These are phyloP conservation scores for Chlamydomonas asymmetrica DNA, from an alignment of 139 green algal genomes.

Conservation along the genomic window DNA sequence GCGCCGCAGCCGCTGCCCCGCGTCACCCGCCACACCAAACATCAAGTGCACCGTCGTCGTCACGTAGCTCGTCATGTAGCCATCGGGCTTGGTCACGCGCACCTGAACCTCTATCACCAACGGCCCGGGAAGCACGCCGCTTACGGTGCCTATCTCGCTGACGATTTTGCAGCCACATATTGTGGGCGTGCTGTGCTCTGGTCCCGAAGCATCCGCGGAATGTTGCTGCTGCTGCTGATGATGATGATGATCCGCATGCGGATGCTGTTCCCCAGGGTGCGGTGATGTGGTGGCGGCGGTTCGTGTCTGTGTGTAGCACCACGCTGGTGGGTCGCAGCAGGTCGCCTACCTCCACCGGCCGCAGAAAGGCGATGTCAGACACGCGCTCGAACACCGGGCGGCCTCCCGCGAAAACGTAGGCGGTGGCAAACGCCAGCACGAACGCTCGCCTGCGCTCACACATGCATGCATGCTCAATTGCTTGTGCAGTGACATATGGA, in stretches of 20 bases:
- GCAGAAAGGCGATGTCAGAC: conserved; percentile 33
- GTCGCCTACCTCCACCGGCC: conserved; percentile 81
- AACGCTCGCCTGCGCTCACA: conserved; percentile 80
- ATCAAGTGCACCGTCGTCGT: conserved; percentile 33
- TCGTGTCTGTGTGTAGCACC: conserved; percentile 48
- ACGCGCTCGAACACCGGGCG: conserved; percentile 58
- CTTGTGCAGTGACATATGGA: too few relatives aligned
- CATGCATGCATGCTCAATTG: too few relatives aligned
- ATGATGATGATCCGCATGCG: too few relatives aligned
- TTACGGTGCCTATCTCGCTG: too few relatives aligned
- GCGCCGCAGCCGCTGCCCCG: conserved; percentile 11
- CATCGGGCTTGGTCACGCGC: conserved; percentile 34
- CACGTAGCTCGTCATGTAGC: not conserved
- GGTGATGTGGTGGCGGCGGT: too few relatives aligned
- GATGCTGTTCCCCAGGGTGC: not conserved
- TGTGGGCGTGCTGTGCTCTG: too few relatives aligned
- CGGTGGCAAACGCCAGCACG: conserved; percentile 81
- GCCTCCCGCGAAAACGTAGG: conserved; percentile 76
- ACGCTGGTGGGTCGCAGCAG: conserved; percentile 67
- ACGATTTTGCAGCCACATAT: too few relatives aligned
- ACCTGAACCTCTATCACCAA: conserved; percentile 30
- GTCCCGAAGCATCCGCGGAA: not conserved
- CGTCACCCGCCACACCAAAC: not conserved
- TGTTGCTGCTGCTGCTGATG: not conserved
- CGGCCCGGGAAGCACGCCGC: conserved; percentile 3